phyloP scores from a whole-genome alignment of 768 basidiomycete species.

The Mycena amicta region DNA sequence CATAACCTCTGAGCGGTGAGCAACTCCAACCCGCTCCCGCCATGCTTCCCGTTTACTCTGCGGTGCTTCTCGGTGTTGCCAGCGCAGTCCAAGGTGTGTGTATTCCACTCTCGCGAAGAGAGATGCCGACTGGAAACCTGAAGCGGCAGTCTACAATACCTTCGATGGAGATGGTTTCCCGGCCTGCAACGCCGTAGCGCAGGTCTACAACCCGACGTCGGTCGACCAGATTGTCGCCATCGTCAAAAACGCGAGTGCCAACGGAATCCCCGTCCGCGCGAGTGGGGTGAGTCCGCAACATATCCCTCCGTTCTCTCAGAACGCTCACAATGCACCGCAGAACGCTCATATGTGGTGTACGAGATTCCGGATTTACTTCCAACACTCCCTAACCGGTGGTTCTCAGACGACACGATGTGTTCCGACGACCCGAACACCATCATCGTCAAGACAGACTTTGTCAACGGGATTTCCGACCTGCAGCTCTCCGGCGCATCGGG shows the following conservation, averaged over 20 bases:
- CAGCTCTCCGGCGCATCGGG: constrained; percentile 29
- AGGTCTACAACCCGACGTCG: neutral
- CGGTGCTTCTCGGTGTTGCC: neutral
- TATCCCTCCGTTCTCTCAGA: neutral
- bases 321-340: constrained; percentile 12
- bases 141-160: neutral
- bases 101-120: neutral
- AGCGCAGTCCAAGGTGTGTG: neutral
- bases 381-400: neutral
- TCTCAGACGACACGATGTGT: constrained; percentile 40
- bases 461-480: constrained; percentile 37
- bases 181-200: neutral
- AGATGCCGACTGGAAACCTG: neutral
- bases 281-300: constrained; percentile 32
- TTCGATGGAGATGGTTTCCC: neutral
- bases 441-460: constrained; percentile 37
- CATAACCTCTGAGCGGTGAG: neutral
- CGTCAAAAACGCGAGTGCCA: neutral
- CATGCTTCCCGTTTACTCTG: neutral
- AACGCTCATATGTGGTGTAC: constrained; percentile 45
- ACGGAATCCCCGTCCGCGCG: constrained; percentile 34
- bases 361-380: neutral
- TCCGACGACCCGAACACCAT: constrained; percentile 38
- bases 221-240: neutral
- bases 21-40: no score